Evolutionary conservation across 306 rosid genomes (phyloP), one percentile per base, ranked within the genome.

Genomic region (Quercus mongolica): DNA sequence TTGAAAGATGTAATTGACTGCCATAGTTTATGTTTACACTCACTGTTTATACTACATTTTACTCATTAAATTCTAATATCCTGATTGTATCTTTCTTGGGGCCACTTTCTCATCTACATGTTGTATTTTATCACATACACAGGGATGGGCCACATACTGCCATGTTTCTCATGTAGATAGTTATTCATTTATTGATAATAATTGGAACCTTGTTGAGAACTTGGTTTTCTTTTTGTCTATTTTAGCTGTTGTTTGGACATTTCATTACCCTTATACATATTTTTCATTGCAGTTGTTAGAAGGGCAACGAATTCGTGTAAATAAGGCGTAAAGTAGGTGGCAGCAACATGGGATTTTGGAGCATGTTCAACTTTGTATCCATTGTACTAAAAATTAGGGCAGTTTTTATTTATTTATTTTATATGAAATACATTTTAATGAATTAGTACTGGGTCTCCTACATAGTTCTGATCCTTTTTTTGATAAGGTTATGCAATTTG

Each of bases 301-400:
- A 88, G 98, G 97, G 57, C 94, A 91, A 81, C 64, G 65, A 14
- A 89, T 94, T 62, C 94, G 97, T 0, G 98, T 94, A 86, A 94
- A 91, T 89, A 92, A 94, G 87, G 98, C 98, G 0, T 92, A 84
- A 59, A 80, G 54, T 18, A 20, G 71, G 51, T 25, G 58, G 73
- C 67, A 65, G 73, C 86, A 38, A 19, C 1, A 9, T 71, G 63
- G 56, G 41, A 35, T 61, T 31, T 71, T 80, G 41, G 67, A 75
- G 82, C 74, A 74, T 71, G 75, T 74, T 80, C 65, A 70, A 69
- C 49, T 35, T 28, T 58, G 65, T 71, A 75, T 79, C 81, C 17
- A 71, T 69, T 67, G 61, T 49, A 49, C 76, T 62, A 59, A 74
- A 76, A 77, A 75, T 25, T 25, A 58, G 78, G 56, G 69, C 26